Conservation (phyloP, 805 yeast genomes). For the Pichia scutulata region DNA sequence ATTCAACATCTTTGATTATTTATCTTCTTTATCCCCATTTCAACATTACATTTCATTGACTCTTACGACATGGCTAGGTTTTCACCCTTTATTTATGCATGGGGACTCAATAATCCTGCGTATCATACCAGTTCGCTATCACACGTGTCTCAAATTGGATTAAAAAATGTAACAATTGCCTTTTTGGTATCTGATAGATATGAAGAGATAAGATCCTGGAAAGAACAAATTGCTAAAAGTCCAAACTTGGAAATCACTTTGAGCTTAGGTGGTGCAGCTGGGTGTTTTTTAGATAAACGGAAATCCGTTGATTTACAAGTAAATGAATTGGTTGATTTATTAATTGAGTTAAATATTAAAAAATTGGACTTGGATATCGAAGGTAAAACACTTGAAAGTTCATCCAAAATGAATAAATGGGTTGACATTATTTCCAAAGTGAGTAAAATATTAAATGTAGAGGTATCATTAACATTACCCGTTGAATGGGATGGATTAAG, state of each 20-base stretch:
- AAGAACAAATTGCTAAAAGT: constrained; percentile 13
- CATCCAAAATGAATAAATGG: constrained; percentile 8
- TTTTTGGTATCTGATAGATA: constrained; percentile 21
- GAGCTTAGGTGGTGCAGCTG: constrained; percentile 28
- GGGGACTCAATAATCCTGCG: constrained; percentile 18
- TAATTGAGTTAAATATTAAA: constrained; percentile 13
- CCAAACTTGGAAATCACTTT: constrained; percentile 18
- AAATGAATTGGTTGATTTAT: constrained; percentile 10
- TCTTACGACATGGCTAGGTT: constrained; percentile 2
- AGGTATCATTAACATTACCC: constrained; percentile 24
- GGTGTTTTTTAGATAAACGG: constrained; percentile 18
- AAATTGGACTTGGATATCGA: constrained; percentile 28
- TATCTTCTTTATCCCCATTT: neutral
- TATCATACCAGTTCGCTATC: constrained; percentile 15
- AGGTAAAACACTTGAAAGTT: constrained; percentile 15
- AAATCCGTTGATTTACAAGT: constrained; percentile 13
- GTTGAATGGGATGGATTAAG: constrained; percentile 23
- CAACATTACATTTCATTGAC: neutral
- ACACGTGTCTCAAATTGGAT: constrained; percentile 13
- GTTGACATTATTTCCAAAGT: constrained; percentile 5
- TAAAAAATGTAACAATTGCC: constrained; percentile 20
- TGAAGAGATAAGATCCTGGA: constrained; percentile 23
- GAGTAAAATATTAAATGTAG: neutral
- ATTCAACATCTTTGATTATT: too few species aligned
- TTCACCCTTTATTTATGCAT: constrained; percentile 27